Conservation (phyloP, 2,329 filamentous ascomycete genomes). For the Penicillium nordicum region DNA sequence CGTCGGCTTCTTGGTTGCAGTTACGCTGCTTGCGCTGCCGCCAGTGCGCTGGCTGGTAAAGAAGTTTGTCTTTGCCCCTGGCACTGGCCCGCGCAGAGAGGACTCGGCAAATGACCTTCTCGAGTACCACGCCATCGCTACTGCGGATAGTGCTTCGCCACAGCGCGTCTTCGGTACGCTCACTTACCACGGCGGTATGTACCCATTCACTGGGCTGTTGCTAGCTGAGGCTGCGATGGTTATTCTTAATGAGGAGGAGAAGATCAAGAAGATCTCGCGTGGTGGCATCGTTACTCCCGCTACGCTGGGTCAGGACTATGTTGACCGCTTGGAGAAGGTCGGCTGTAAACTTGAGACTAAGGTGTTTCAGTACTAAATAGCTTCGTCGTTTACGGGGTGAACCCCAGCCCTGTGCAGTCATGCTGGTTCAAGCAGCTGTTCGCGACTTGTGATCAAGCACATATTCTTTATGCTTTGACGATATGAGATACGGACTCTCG, state of each 20-base stretch:
- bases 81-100: slow-evolving; percentile 49
- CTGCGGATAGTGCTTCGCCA: slow-evolving; percentile 35
- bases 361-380: slow-evolving; percentile 31
- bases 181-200: slow-evolving; percentile 42
- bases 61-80: slow-evolving; percentile 49
- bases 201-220: slow-evolving; percentile 44
- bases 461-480: not conserved
- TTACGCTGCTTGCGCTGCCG: slow-evolving; percentile 49
- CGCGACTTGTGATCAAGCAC: not conserved
- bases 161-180: slow-evolving; percentile 44
- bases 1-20: slow-evolving; percentile 44
- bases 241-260: slow-evolving; percentile 42
- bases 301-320: slow-evolving; percentile 46
- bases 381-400: not conserved
- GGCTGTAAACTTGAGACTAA: slow-evolving; percentile 43
- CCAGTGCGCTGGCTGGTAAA: slow-evolving; percentile 53
- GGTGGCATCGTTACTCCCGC: slow-evolving; percentile 50
- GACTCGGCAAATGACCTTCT: slow-evolving; percentile 37
- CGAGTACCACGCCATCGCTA: slow-evolving; percentile 46
- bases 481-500: not conserved
- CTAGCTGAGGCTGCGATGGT: slow-evolving; percentile 47
- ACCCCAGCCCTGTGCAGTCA: not conserved
- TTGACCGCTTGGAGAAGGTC: slow-evolving; percentile 44
- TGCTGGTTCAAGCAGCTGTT: not conserved
- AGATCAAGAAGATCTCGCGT: slow-evolving; percentile 40